A percentile compares a stretch with the other conserved stretches of the same genome.
Conservation (phyloP, 2,329 filamentous ascomycete genomes). For the Fusarium sp. region DNA sequence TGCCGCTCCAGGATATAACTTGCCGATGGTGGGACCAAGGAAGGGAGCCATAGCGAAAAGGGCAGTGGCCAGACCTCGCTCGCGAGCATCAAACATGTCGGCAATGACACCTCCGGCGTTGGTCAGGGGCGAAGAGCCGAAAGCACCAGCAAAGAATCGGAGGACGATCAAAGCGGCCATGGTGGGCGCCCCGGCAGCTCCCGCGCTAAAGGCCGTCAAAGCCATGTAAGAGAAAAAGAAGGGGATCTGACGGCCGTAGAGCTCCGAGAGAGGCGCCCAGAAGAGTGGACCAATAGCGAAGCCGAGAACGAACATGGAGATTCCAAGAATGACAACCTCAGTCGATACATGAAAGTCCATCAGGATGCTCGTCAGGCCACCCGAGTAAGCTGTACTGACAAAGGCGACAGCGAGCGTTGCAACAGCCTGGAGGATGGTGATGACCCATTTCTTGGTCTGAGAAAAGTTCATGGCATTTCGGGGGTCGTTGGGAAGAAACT, state of each 20-base stretch:
- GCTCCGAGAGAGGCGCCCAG: constrained; percentile 77
- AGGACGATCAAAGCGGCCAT: constrained; percentile 75
- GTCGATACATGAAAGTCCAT: constrained; percentile 66
- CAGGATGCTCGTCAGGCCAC: constrained; percentile 69
- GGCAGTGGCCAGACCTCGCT: constrained; percentile 72
- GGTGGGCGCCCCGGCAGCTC: constrained; percentile 69
- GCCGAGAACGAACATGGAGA: constrained; percentile 76
- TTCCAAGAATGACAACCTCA: constrained; percentile 72
- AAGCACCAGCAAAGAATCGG: constrained; percentile 77
- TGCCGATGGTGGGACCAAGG: constrained; percentile 71
- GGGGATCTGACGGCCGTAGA: constrained; percentile 73
- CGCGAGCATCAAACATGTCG: constrained; percentile 71
- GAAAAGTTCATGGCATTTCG: constrained; percentile 77
- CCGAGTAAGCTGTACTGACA: constrained; percentile 77
- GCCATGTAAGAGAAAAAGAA: constrained; percentile 72
- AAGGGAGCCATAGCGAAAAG: constrained; percentile 76
- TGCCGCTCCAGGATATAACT: constrained; percentile 1
- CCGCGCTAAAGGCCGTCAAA: constrained; percentile 75
- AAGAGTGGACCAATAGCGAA: constrained; percentile 75
- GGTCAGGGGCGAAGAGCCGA: constrained; percentile 74
- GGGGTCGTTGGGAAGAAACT: constrained; percentile 77
- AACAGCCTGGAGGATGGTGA: constrained; percentile 75
- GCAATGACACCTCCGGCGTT: constrained; percentile 76
- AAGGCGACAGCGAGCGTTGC: constrained; percentile 80
- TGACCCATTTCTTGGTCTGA: constrained; percentile 73